Percentiles rank a stretch among this genome's conserved stretches.
Conservation (phyloP, 23 red algal genomes). For the Chondrus crispus region DNA sequence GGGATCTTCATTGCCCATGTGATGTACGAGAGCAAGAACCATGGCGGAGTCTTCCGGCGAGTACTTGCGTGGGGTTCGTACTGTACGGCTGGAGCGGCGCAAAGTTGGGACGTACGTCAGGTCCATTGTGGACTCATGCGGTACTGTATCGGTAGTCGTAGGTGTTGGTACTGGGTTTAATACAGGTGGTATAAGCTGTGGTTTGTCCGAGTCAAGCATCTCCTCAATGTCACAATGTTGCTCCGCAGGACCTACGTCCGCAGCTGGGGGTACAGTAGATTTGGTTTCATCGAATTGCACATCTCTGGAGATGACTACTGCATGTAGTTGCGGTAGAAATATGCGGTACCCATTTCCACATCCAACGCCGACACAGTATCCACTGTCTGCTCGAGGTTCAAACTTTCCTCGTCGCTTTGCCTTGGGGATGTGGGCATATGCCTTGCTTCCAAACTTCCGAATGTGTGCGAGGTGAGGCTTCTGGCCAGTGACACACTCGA, state of each 20-base stretch:
- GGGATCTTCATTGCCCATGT: not conserved
- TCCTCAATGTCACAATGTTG: no score
- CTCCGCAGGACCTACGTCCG: no score
- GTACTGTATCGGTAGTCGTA: not conserved
- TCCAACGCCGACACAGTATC: not conserved
- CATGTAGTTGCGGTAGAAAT: not conserved
- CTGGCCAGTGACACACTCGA: not conserved
- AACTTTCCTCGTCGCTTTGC: slow-evolving; percentile 1
- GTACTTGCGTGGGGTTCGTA: not conserved
- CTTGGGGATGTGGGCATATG: slow-evolving; percentile 12
- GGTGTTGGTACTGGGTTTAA: not conserved
- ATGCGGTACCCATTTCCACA: not conserved
- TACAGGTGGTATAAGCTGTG: no score
- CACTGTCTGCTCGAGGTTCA: not conserved
- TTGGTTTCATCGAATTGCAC: not conserved
- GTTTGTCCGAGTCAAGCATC: no score
- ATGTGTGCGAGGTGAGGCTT: not conserved
- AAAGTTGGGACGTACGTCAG: not conserved
- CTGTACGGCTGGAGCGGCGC: not conserved
- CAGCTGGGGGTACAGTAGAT: no score
- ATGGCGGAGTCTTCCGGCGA: not conserved
- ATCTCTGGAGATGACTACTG: not conserved
- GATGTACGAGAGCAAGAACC: not conserved
- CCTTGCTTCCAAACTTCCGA: slow-evolving; percentile 2
- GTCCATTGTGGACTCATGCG: not conserved